Base-by-base conservation (phyloP, 305 asterid species). In the Fraxinus baroniana region DNA sequence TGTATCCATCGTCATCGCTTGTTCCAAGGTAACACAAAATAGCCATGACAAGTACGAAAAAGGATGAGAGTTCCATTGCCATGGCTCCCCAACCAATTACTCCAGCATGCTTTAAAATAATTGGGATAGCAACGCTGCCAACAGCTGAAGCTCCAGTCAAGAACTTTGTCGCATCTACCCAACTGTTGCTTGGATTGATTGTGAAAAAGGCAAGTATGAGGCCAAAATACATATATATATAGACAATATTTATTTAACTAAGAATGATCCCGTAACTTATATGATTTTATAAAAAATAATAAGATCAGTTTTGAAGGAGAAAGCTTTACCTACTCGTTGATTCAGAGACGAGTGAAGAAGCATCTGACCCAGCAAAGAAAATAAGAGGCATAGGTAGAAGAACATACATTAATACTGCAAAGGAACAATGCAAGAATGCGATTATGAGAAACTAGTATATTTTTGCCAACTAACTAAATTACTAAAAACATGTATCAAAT, bases 51-150 rank as follows among this genome's bases (percentile, higher is more conserved):
- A 96, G 89, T 76, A 90, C 41, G 79, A 93, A 87, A 76, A 88
- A 93, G 32, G 99, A 96, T 5, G 98, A 93, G 80, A 94, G 97
- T 87, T 92, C 99, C 98, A 96, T 90, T 24, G 95, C 91, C 86
- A 96, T 79, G 35, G 99, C 98, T 36, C 98, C 99, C 99, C 98
- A 94, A 76, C 97, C 88, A 76, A 96, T 96, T 17, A 96, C 88
- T 57, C 97, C 98, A 30, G 97, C 97, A 80, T 96, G 99, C 88
- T 93, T 95, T 79, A 95, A 88, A 85, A 95, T 91, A 37, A 94
- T 79, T 6, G 99, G 98, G 78, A 95, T 92, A 3, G 98, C 98
- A 77, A 96, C 83, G 90, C 99, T 96, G 74, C 98, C 98, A 78
- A 93, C 93, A 5, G 89, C 84, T 77, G 99, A 93, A 77, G 95